phyloP scores from a whole-genome alignment of 1,284 basidiomycete genomes.

The Agaricales sp. region DNA sequence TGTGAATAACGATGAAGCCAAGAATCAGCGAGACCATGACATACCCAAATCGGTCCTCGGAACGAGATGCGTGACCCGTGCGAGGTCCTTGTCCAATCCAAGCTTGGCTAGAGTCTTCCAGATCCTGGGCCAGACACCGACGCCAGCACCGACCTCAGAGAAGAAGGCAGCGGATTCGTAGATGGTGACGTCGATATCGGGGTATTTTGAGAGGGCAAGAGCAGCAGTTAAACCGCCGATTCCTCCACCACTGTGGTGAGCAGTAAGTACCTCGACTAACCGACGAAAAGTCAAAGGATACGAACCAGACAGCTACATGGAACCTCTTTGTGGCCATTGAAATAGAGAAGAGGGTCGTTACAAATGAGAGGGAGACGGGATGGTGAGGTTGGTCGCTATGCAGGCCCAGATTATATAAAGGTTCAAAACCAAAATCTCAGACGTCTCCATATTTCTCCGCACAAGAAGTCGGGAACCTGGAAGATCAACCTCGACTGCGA shows the following conservation, averaged over 20 bases:
- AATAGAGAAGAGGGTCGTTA: no score
- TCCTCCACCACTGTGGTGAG: constrained; percentile 42
- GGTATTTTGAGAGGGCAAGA: constrained; percentile 36
- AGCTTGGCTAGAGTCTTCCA: constrained; percentile 39
- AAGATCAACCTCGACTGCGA: no score
- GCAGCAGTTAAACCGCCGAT: constrained; percentile 35
- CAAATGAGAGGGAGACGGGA: no score
- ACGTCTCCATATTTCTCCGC: no score
- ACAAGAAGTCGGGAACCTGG: no score
- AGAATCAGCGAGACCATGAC: constrained; percentile 6
- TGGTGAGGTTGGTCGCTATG: no score
- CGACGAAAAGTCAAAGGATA: constrained; percentile 5
- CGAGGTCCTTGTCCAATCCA: constrained; percentile 36
- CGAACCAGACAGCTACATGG: constrained; percentile 6
- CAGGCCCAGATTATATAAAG: no score
- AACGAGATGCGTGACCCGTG: constrained; percentile 27
- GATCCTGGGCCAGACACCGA: constrained; percentile 41
- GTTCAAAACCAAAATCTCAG: no score
- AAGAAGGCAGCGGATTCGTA: constrained; percentile 40
- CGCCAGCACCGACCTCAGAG: constrained; percentile 45
- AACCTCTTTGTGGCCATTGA: no score
- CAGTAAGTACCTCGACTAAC: constrained; percentile 7
- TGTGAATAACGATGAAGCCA: not conserved
- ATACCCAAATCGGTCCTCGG: constrained; percentile 27
- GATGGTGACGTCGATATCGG: constrained; percentile 39